Evolutionary conservation across 73 alveolate species (phyloP), one percentile per base, ranked within the genome.

Genomic region (Breviolum minutum): DNA sequence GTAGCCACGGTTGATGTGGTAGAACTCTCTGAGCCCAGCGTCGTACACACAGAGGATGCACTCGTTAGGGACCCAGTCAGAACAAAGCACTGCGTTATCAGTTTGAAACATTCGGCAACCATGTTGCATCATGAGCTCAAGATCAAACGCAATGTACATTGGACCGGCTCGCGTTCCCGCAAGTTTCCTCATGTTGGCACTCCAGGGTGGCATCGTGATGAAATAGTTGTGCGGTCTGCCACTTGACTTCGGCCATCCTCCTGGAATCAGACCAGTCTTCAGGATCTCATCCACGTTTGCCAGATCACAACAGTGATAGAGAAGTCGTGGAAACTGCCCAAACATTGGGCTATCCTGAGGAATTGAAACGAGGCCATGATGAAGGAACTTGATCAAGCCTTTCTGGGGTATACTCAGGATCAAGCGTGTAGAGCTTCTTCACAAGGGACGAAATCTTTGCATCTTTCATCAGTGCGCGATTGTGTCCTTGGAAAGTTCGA

Each of bases 81-180:
- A 24, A 20, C 63, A 7, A 14, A 76, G 54, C 20, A 76, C 10
- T 5, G 86, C 86, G 22, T 76, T 62, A 29, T 76, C 86, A n/a
- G 63, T 76, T 20, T 24, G 7, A 62, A 76, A 76, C 63, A 76
- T 7, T 19, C 86, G 12, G 80, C 14, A 26, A 11, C 80, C 80
- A 70, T 17, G 30, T 30, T 70, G 80, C 14, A 70, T 17, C 80
- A 70, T 70, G 40, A 76, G 26, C 86, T 76, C 86, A 14, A 62
- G 24, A 62, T 76, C 86, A 29, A 76, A 76, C 63, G 86, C 86
- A 13, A 76, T 8, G 63, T 24, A n/a, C 11, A 20, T 8, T 8
- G 12, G 86, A 7, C 86, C 86, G 86, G 86, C 86, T 7, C 86
- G 86, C 62, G 86, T 76, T 29, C 86, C 86, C 54, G 86, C 86